Evolutionary conservation across 2,329 filamentous ascomycete genomes (phyloP).

Genomic region (Chalaropsis thielavioides): DNA sequence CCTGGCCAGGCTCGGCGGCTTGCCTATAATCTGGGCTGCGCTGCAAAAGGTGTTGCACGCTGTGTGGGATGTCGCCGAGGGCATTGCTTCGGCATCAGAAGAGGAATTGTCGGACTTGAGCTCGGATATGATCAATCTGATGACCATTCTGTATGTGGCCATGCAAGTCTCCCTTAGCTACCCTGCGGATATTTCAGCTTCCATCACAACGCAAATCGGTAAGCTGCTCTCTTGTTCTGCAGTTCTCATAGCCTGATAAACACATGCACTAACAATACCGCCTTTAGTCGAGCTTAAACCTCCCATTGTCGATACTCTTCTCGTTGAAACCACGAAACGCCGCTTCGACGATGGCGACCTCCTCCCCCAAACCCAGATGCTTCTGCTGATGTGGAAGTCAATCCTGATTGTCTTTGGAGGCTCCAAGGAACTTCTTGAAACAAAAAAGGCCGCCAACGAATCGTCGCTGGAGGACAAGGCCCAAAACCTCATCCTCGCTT

Average conservation of each 20-base stretch:
- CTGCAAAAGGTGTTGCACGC: slow-evolving; percentile 38
- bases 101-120: slow-evolving; percentile 33
- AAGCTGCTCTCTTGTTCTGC: slow-evolving; percentile 22
- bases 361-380: slow-evolving; percentile 52
- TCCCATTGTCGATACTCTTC: slow-evolving; percentile 55
- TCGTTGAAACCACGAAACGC: slow-evolving; percentile 52
- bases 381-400: slow-evolving; percentile 84
- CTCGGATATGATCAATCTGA: slow-evolving; percentile 47
- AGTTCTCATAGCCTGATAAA: no score
- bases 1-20: slow-evolving; percentile 32
- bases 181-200: slow-evolving; percentile 31
- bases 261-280: slow-evolving; percentile 18
- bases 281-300: slow-evolving; percentile 44
- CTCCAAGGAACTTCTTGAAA: slow-evolving; percentile 52
- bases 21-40: slow-evolving; percentile 29
- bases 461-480: slow-evolving; percentile 43
- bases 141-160: slow-evolving; percentile 47
- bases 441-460: slow-evolving; percentile 59
- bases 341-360: slow-evolving; percentile 56
- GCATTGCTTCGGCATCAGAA: slow-evolving; percentile 12
- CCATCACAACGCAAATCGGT: slow-evolving; percentile 37
- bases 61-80: slow-evolving; percentile 31
- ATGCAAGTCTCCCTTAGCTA: slow-evolving; percentile 44
- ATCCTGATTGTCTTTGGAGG: slow-evolving; percentile 77
- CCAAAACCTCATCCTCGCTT: slow-evolving; percentile 75